phyloP scores from a whole-genome alignment of 139 green algal genomes.

The Eudorina sp. region DNA sequence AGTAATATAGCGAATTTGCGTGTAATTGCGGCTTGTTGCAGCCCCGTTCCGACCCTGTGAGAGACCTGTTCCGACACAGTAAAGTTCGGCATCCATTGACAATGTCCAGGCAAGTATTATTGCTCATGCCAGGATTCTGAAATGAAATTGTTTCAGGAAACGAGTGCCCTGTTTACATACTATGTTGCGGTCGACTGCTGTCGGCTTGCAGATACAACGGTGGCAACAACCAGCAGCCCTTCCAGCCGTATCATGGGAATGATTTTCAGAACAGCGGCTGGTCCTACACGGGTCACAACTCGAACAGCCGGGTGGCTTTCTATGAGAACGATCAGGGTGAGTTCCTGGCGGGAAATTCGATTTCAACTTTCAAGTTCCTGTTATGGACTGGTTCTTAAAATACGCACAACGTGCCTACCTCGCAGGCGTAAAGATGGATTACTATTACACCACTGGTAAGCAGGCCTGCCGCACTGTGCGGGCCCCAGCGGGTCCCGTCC shows the following conservation, averaged over 20 bases:
- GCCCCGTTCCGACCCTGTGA: too few species aligned
- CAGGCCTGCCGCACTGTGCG: neutral
- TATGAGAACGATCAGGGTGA: constrained; percentile 29
- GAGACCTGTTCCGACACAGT: too few species aligned
- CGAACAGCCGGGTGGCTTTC: constrained; percentile 34
- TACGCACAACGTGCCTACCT: too few species aligned
- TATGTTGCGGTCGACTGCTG: neutral
- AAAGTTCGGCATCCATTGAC: too few species aligned
- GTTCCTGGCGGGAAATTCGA: neutral
- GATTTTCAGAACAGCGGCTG: neutral
- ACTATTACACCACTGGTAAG: constrained; percentile 40
- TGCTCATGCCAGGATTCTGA: too few species aligned
- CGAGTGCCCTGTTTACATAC: neutral
- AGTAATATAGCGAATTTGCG: too few species aligned
- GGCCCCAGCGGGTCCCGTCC: too few species aligned
- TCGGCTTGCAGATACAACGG: constrained; percentile 34
- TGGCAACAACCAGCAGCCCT: constrained; percentile 18
- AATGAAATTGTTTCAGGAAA: too few species aligned
- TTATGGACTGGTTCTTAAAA: too few species aligned
- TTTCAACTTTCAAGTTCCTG: neutral
- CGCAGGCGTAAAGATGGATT: constrained; percentile 48
- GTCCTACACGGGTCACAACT: constrained; percentile 40
- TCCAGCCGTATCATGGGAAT: neutral
- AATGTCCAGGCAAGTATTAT: too few species aligned
- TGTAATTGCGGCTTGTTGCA: too few species aligned